Evolutionary conservation across 2,329 filamentous ascomycete genomes (phyloP).

Genomic region (Xylaria sp.): DNA sequence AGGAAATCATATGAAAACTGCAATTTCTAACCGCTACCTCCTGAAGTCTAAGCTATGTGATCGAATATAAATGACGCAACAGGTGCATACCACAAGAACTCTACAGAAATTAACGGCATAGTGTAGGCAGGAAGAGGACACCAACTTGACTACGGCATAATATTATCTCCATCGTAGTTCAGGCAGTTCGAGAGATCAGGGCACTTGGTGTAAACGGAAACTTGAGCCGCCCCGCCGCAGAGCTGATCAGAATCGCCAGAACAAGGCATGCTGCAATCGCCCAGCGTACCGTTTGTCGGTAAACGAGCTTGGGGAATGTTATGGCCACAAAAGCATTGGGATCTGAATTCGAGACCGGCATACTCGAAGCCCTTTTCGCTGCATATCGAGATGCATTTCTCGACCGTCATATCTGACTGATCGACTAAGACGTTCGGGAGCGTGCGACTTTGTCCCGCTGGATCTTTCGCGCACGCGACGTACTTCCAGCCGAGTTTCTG

Average conservation of each 20-base stretch:
- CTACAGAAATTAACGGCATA: neutral
- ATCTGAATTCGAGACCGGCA: slow-evolving; percentile 44
- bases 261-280: slow-evolving; percentile 56
- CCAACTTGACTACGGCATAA: neutral
- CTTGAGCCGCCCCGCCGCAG: slow-evolving; percentile 52
- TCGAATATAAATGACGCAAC: neutral
- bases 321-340: slow-evolving; percentile 49
- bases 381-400: slow-evolving; percentile 43
- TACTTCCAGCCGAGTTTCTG: slow-evolving; percentile 60
- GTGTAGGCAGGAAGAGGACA: neutral
- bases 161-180: slow-evolving; percentile 35
- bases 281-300: slow-evolving; percentile 56
- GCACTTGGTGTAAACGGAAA: slow-evolving; percentile 54
- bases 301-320: slow-evolving; percentile 46
- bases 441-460: slow-evolving; percentile 45
- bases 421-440: slow-evolving; percentile 40
- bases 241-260: slow-evolving; percentile 51
- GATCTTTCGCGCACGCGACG: slow-evolving; percentile 60
- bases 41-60: neutral
- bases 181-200: slow-evolving; percentile 41
- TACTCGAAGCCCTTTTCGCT: slow-evolving; percentile 35
- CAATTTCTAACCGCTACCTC: no score
- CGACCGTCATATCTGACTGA: slow-evolving; percentile 45
- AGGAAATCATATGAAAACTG: neutral
- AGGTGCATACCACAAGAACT: neutral